phyloP scores from a whole-genome alignment of 1,284 basidiomycete species.

The Sanguinoderma infundibulare region DNA sequence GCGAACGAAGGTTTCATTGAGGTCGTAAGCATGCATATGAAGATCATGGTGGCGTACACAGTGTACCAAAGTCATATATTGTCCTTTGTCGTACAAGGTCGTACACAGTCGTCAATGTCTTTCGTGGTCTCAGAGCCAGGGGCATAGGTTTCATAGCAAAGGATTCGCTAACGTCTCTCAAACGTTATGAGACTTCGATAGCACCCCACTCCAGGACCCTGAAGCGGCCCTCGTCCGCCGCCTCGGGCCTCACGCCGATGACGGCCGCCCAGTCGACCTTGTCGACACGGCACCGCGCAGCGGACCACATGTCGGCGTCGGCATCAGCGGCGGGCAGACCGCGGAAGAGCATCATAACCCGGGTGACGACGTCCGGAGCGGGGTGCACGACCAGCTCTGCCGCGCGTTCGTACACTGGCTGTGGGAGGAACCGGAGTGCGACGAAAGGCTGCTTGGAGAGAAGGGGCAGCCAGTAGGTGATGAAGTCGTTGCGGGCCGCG shows the following conservation, averaged over 20 bases:
- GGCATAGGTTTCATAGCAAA: neutral
- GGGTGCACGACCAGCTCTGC: slow-evolving; percentile 44
- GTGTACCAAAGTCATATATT: too few species aligned
- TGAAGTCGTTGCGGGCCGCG: slow-evolving; percentile 48
- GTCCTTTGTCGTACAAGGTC: neutral
- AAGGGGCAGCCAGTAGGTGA: slow-evolving; percentile 48
- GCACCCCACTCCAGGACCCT: slow-evolving; percentile 44
- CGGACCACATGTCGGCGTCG: slow-evolving; percentile 22
- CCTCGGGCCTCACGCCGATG: slow-evolving; percentile 32
- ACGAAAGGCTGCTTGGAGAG: slow-evolving; percentile 44
- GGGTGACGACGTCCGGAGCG: slow-evolving; percentile 44
- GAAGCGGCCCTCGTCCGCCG: slow-evolving; percentile 30
- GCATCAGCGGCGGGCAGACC: slow-evolving; percentile 36
- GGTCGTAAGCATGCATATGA: too few species aligned
- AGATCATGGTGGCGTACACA: too few species aligned
- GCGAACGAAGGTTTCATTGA: too few species aligned
- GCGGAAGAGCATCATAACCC: slow-evolving; percentile 52
- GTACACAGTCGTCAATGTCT: too few species aligned
- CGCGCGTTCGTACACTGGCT: slow-evolving; percentile 42
- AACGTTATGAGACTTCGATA: slow-evolving; percentile 35
- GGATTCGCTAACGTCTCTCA: neutral
- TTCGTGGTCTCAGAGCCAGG: neutral
- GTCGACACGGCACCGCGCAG: slow-evolving; percentile 20
- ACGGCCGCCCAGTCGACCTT: slow-evolving; percentile 25
- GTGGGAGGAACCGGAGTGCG: slow-evolving; percentile 50